Evolutionary conservation across 768 basidiomycete genomes (phyloP), one percentile per base, ranked within the genome.

Genomic region (Tylopilus rubrobrunneus): DNA sequence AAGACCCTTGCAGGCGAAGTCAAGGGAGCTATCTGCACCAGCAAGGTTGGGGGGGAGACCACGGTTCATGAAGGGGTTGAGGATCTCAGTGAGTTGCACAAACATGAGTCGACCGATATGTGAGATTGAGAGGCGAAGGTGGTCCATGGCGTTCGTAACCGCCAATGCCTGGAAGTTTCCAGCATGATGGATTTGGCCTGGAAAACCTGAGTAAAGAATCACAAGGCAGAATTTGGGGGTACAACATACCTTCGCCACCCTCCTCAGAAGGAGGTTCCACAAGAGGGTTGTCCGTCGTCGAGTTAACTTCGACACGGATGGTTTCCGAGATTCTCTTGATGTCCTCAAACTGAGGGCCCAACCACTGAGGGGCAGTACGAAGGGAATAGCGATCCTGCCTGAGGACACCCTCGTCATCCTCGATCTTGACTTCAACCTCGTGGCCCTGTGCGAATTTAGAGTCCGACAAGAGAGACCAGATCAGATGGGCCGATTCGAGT

Each of bases 121-220:
- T 45, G 85, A 77, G n/a, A 89, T 72, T 21, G 77, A 76, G 25
- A 88, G 76, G 29, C 91, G 86, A 17, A 87, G 88, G 69, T 91
- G 90, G 67, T 93, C 91, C 88, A 92, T 92, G 12, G 85, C 83
- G 51, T 89, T 91, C 8, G 89, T 89, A 39, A 93, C 83, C 4
- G 89, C 76, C 79, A 90, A 87, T 0, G 89, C 89, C 66, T 93
- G 91, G 81, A 94, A 94, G 67, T 93, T 93, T 15, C 92, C 92
- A 29, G 89, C 92, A 52, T 92, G 80, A 67, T 92, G 87, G 19
- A 92, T 75, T 48, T 72, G 73, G 2, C 83, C 82, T 66, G 5
- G 21, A 7, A 21, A 5, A 11, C 9, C 19, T 65, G 34, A 57
- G 51, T 36, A 2, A 14, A 3, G 5, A 7, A 1, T 4, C 5